Conservation (phyloP, 2,329 filamentous ascomycete species). For the Trichothecium roseum region DNA sequence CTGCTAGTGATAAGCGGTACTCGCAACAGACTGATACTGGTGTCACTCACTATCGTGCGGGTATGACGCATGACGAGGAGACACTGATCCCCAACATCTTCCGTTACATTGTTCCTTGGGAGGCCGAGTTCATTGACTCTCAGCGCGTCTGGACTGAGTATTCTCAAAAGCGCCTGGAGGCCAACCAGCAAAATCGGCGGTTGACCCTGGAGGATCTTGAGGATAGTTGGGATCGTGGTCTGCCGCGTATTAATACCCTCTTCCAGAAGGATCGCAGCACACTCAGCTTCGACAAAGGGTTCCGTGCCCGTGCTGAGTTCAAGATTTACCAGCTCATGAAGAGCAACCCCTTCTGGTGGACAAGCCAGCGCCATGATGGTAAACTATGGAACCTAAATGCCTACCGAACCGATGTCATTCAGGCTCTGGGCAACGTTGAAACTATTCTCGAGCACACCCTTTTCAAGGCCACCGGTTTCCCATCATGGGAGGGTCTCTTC, state of each 20-base stretch:
- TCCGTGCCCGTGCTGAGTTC: conserved; percentile 90
- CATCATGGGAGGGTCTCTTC: conserved; percentile 93
- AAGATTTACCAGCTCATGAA: conserved; percentile 99
- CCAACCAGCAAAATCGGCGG: conserved; percentile 92
- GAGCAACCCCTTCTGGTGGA: conserved; percentile 99
- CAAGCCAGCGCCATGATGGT: conserved; percentile 90
- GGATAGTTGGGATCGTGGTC: conserved; percentile 95
- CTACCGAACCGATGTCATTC: conserved; percentile 93
- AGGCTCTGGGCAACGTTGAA: conserved; percentile 90
- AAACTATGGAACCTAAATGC: conserved; percentile 96
- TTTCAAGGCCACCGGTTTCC: conserved; percentile 95
- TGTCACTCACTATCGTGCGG: conserved; percentile 91
- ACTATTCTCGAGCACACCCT: conserved; percentile 94
- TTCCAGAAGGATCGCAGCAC: conserved; percentile 99
- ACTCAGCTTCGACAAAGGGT: conserved; percentile 95
- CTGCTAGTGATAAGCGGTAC: conserved; percentile 95
- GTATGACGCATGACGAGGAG: conserved; percentile 98
- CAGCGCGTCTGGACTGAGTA: conserved; percentile 99
- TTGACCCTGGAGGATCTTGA: conserved; percentile 93
- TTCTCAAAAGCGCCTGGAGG: conserved; percentile 92
- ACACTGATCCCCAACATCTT: conserved; percentile 98
- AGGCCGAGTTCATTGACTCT: conserved; percentile 97
- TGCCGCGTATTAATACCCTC: conserved; percentile 94
- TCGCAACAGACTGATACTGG: conserved; percentile 96
- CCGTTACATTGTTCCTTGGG: conserved; percentile 98